phyloP scores from a whole-genome alignment of 2,329 filamentous ascomycete species.

The Arthrinium puccinioides region DNA sequence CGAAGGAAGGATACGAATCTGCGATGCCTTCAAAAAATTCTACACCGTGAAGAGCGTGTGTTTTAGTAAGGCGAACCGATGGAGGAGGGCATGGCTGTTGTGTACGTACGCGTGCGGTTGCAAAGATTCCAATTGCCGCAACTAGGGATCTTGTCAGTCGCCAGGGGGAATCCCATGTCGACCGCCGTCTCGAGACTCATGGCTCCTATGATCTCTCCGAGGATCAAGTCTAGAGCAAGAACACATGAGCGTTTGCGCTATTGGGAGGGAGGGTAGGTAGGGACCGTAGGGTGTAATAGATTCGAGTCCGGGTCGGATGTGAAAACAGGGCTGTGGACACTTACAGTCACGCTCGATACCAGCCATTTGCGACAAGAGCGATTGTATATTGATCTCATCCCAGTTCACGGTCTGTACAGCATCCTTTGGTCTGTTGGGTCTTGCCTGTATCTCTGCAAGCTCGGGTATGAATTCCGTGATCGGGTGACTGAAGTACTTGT shows the following conservation, averaged over 20 bases:
- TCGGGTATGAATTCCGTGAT: slow-evolving; percentile 31
- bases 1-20: slow-evolving; percentile 22
- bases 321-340: slow-evolving; percentile 1
- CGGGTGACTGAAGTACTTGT: slow-evolving; percentile 27
- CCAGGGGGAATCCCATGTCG: slow-evolving; percentile 19
- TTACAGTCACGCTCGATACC: slow-evolving; percentile 26
- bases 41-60: slow-evolving; percentile 4
- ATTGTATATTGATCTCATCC: slow-evolving; percentile 17
- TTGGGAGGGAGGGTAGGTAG: slow-evolving; percentile 2
- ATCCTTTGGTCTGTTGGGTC: slow-evolving; percentile 5
- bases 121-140: slow-evolving; percentile 22
- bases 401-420: slow-evolving; percentile 12
- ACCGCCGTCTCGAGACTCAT: slow-evolving; percentile 9
- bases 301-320: slow-evolving; percentile 10
- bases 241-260: no score
- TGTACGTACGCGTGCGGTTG: slow-evolving; percentile 16
- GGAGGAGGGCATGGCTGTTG: no score
- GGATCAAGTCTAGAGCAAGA: slow-evolving; percentile 12
- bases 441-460: slow-evolving; percentile 14
- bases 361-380: slow-evolving; percentile 19
- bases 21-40: slow-evolving; percentile 22
- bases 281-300: slow-evolving; percentile 8
- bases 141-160: slow-evolving; percentile 21
- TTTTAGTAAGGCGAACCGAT: no score
- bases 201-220: slow-evolving; percentile 16